Evolutionary conservation across 2,329 filamentous ascomycete species (phyloP).

Genomic region (Dactylonectria estremocensis): DNA sequence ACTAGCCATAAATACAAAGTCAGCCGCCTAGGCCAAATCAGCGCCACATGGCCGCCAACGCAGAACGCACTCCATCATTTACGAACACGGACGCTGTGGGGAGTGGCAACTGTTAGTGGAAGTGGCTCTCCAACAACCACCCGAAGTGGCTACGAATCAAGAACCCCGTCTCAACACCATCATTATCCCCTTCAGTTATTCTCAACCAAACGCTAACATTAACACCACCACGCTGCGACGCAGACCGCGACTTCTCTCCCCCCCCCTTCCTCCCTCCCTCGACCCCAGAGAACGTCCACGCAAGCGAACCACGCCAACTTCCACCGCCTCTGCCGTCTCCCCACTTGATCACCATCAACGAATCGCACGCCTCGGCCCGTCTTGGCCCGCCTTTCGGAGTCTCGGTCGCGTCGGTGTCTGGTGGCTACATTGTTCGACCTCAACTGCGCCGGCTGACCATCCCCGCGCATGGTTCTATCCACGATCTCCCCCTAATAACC

Average conservation of each 20-base stretch:
- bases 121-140: slow-evolving; percentile 32
- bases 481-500: slow-evolving; percentile 42
- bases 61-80: not conserved
- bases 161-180: slow-evolving; percentile 48
- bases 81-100: slow-evolving; percentile 22
- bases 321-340: slow-evolving; percentile 2
- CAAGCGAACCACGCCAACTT: not conserved
- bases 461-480: slow-evolving; percentile 42
- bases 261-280: slow-evolving; percentile 1
- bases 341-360: slow-evolving; percentile 1
- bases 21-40: slow-evolving; percentile 13
- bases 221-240: slow-evolving; percentile 5
- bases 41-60: slow-evolving; percentile 27
- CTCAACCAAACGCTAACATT: slow-evolving; percentile 1
- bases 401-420: slow-evolving; percentile 17
- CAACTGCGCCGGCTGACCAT: slow-evolving; percentile 28
- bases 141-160: slow-evolving; percentile 35
- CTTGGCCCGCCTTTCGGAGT: slow-evolving; percentile 20
- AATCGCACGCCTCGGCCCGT: slow-evolving; percentile 18
- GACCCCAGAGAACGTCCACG: not conserved
- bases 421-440: slow-evolving; percentile 18
- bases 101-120: slow-evolving; percentile 44
- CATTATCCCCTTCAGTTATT: not conserved
- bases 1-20: slow-evolving; percentile 5
- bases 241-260: not conserved